Evolutionary conservation across 2,329 filamentous ascomycete species (phyloP).

Genomic region (Rhynchosporium agropyri): DNA sequence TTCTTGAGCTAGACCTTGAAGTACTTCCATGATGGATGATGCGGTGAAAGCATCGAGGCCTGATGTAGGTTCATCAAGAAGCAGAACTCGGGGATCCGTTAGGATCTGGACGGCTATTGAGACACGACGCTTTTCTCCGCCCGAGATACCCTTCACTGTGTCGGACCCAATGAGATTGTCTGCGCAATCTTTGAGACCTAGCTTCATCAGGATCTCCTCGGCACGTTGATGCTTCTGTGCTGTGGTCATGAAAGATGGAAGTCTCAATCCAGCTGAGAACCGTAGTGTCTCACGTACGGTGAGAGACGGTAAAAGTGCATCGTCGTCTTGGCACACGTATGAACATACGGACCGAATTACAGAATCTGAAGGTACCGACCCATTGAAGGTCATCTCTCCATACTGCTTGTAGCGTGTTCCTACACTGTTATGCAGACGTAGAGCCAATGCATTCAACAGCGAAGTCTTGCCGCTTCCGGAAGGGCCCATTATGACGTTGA

Average conservation of each 20-base stretch:
- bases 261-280: constrained; percentile 70
- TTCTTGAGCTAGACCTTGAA: constrained; percentile 70
- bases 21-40: constrained; percentile 73
- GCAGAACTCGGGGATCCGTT: constrained; percentile 71
- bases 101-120: constrained; percentile 78
- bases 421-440: constrained; percentile 63
- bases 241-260: constrained; percentile 70
- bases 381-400: constrained; percentile 71
- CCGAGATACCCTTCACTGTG: constrained; percentile 75
- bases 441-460: constrained; percentile 72
- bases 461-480: constrained; percentile 79
- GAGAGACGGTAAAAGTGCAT: constrained; percentile 71
- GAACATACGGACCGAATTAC: constrained; percentile 74
- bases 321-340: constrained; percentile 78
- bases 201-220: constrained; percentile 71
- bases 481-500: constrained; percentile 81
- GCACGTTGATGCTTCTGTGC: constrained; percentile 68
- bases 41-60: constrained; percentile 79
- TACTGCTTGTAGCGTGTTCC: constrained; percentile 63
- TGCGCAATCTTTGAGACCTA: constrained; percentile 78
- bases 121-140: constrained; percentile 77
- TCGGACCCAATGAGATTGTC: constrained; percentile 74
- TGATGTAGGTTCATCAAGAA: constrained; percentile 77
- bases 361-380: constrained; percentile 64
- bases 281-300: constrained; percentile 75